Evolutionary conservation across 805 yeast genomes (phyloP), one percentile per base, ranked within the genome.

Genomic region (Scheffersomyces ergatensis): DNA sequence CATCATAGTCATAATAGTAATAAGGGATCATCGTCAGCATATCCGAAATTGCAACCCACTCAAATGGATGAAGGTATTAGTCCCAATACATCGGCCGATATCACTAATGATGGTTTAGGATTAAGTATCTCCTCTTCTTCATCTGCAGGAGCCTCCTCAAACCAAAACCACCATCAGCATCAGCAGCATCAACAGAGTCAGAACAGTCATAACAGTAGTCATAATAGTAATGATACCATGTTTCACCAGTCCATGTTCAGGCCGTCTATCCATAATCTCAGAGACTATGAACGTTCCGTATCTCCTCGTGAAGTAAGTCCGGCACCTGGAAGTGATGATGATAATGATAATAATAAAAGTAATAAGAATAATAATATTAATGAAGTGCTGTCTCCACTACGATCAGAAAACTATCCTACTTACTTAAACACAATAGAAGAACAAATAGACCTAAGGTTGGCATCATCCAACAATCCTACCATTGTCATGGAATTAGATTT

Each of bases 401-500:
- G 29, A 26, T 14, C 17, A 5, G 18, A 12, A 5, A 29, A 29
- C 11, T 29, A 29, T 29, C 32, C 33, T 16, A 18, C 38, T 13
- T 43, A 42, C 37, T 53, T 58, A 3, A 48, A 54, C 11, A 37
- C 57, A n/a, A 47, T 62, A 14, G 67, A 67, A 36, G 76, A 67
- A 33, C 76, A 75, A 42, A 67, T 76, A 13, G 88, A 83, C 47
- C 61, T 84, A 38, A 66, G 73, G 12, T 60, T 77, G 21, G 89
- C 89, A 0, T 79, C 85, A n/a, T 74, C 83, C 1, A 72, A 76
- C 44, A 83, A 82, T 46, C 85, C 87, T 1, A 82, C 88, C 11
- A 80, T 83, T n/a, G 83, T 92, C 3, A 65, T 92, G 63, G 99
- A 92, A 61, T 65, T 93, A 45, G 90, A 84, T 53, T 63, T 89